Percentiles rank a stretch among this genome's conserved stretches.
phyloP scores from a whole-genome alignment of 495 filamentous ascomycete genomes.

The Talaromyces liani region DNA sequence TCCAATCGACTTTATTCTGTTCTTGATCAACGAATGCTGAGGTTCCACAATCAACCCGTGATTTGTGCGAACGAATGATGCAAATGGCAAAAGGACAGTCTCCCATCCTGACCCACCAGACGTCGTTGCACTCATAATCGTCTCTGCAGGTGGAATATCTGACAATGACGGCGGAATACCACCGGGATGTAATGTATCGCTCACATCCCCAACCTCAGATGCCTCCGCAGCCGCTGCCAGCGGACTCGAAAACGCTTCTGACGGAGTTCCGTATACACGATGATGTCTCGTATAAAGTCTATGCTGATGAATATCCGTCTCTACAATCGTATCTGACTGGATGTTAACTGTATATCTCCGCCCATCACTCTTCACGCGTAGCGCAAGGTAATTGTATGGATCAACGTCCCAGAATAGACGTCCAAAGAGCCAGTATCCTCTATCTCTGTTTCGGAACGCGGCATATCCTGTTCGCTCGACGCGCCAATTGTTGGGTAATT shows the following conservation, averaged over 20 bases:
- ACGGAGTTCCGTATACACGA: conserved; percentile 19
- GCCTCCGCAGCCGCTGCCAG: conserved; percentile 11
- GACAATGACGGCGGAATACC: conserved; percentile 30
- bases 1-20: conserved; percentile 77
- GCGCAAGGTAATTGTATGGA: conserved; percentile 74
- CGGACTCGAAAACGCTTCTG: not conserved
- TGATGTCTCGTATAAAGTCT: conserved; percentile 70
- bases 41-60: conserved; percentile 85
- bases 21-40: conserved; percentile 75
- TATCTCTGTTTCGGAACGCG: conserved; percentile 67
- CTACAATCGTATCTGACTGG: conserved; percentile 86
- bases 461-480: conserved; percentile 76
- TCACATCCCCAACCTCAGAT: conserved; percentile 17
- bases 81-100: conserved; percentile 80
- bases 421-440: conserved; percentile 64
- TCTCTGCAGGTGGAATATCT: conserved; percentile 33
- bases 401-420: conserved; percentile 81
- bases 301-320: conserved; percentile 94
- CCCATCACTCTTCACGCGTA: conserved; percentile 89
- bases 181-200: conserved; percentile 18
- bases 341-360: conserved; percentile 90
- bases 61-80: conserved; percentile 92
- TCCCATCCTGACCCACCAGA: conserved; percentile 76
- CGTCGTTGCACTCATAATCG: conserved; percentile 28
- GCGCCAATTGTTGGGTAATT: conserved; percentile 53